These are phyloP conservation scores for Mucor velutinosus DNA, from an alignment of 371 early-diverging fungal genomes.

Conservation along the genomic window DNA sequence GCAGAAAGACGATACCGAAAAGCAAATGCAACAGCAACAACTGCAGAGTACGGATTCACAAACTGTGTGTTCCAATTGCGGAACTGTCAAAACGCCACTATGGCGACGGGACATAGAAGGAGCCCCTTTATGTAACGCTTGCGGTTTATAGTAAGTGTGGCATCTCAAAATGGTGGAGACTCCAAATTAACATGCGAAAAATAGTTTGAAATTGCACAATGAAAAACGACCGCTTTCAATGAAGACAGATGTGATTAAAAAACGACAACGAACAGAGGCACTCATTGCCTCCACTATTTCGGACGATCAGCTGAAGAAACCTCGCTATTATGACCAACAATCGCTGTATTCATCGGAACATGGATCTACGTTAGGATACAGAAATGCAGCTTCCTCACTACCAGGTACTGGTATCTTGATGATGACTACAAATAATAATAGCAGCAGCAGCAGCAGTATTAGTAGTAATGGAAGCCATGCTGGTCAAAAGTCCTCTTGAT, in stretches of 20 bases:
- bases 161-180: not conserved
- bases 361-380: constrained; percentile 2
- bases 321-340: constrained; percentile 21
- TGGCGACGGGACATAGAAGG: constrained; percentile 93
- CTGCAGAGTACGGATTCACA: not conserved
- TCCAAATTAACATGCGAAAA: not conserved
- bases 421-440: constrained; percentile 19
- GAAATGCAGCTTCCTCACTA: constrained; percentile 11
- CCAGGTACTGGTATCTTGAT: constrained; percentile 30
- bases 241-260: constrained; percentile 83
- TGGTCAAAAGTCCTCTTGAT: not conserved
- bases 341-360: constrained; percentile 1
- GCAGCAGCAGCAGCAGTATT: not conserved
- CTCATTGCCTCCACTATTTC: constrained; percentile 1
- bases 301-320: constrained; percentile 15
- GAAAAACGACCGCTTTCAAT: constrained; percentile 78
- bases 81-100: constrained; percentile 88
- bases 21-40: not conserved
- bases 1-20: not conserved
- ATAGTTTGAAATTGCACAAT: constrained; percentile 80
- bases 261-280: constrained; percentile 74
- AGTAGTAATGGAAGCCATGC: not conserved
- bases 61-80: constrained; percentile 84
- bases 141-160: constrained; percentile 85
- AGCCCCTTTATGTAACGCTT: constrained; percentile 92